These are phyloP conservation scores for Clonostachys sp. DNA, from an alignment of 2,329 filamentous ascomycete genomes.

Conservation along the genomic window DNA sequence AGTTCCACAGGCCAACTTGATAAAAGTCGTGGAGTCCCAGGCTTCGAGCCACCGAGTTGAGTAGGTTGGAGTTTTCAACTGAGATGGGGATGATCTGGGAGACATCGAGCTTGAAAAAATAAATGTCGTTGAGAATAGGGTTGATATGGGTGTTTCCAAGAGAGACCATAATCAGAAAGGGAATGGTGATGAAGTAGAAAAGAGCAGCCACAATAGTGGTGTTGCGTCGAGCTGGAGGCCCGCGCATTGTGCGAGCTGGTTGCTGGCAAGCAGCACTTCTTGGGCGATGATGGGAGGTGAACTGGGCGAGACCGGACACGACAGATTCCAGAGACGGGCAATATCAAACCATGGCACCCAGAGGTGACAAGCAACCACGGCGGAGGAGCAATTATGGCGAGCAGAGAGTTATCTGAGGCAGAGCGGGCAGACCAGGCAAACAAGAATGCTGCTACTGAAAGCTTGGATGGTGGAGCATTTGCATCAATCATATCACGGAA, in stretches of 20 bases:
- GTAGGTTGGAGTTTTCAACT: constrained; percentile 66
- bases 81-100: constrained; percentile 73
- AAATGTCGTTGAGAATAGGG: constrained; percentile 62
- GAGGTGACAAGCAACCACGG: too few species aligned
- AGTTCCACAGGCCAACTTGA: constrained; percentile 86
- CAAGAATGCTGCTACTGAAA: too few species aligned
- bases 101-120: constrained; percentile 81
- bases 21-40: constrained; percentile 93
- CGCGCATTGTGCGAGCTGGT: constrained; percentile 9
- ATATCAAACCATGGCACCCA: too few species aligned
- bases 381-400: too few species aligned
- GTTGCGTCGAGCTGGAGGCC: constrained; percentile 36
- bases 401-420: too few species aligned
- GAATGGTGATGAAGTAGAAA: constrained; percentile 67
- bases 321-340: too few species aligned
- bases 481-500: too few species aligned
- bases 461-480: too few species aligned
- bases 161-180: constrained; percentile 76
- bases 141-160: constrained; percentile 68
- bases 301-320: too few species aligned
- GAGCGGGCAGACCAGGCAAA: too few species aligned
- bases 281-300: too few species aligned
- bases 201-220: constrained; percentile 62
- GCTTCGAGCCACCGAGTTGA: constrained; percentile 83
- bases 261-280: too few species aligned